Conservation (phyloP, 768 basidiomycete species). For the Rhodotorula kratochvilovae region DNA sequence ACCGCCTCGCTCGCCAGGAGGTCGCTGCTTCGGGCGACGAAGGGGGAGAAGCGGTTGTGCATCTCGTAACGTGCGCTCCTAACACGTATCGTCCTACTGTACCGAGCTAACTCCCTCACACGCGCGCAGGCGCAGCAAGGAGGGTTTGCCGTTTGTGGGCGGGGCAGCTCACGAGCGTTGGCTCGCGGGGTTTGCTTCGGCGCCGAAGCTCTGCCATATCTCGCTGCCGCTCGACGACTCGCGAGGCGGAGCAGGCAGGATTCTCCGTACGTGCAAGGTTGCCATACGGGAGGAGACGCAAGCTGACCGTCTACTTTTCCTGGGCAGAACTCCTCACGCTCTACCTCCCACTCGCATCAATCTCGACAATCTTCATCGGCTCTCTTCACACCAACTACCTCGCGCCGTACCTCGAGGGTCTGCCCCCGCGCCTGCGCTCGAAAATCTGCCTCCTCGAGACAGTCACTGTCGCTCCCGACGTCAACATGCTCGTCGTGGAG, state of each 20-base stretch:
- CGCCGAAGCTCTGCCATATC: background rate
- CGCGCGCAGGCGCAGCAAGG: background rate
- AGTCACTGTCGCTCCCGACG: background rate
- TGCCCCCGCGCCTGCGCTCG: background rate
- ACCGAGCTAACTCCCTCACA: too few relatives aligned
- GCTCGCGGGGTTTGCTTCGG: background rate
- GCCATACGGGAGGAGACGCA: background rate
- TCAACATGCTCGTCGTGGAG: background rate
- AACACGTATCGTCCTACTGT: too few relatives aligned
- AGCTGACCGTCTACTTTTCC: background rate
- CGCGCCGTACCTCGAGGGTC: background rate
- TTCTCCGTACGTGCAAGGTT: background rate
- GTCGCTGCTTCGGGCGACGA: background rate
- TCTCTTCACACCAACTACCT: conserved; percentile 12
- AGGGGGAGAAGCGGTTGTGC: background rate
- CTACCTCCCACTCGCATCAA: background rate
- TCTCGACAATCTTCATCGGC: conserved; percentile 13
- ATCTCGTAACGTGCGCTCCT: conserved; percentile 18
- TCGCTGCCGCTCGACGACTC: background rate
- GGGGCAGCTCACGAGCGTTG: background rate
- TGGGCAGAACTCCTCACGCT: conserved; percentile 7
- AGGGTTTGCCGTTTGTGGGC: background rate
- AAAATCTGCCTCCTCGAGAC: conserved; percentile 12
- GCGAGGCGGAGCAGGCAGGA: too few relatives aligned
- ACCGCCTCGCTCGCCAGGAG: background rate